Evolutionary conservation across 139 green algal genomes (phyloP), one percentile per base, ranked within the genome.

Genomic region (Auxenochlorella protothecoides): DNA sequence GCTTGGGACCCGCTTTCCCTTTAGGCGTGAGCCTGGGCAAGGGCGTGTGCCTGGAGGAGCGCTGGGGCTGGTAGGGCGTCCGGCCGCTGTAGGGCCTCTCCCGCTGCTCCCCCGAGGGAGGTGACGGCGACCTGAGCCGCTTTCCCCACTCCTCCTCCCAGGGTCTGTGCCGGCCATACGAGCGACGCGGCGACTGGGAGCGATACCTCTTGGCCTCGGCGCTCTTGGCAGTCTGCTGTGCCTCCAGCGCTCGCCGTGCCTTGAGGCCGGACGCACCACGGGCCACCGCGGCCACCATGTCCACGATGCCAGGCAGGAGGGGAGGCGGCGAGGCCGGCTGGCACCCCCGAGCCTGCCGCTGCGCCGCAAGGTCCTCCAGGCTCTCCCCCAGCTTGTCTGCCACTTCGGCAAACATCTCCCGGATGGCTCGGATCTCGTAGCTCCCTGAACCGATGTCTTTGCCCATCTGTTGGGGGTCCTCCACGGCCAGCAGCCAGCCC

Each of bases 381-480:
- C 69, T 63, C 53, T 82, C 78, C 5, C 74, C 78, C 69, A 84
- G 72, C 66, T 53, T 51, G 55, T 74, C 67, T 27, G 79, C 79
- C 3, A 72, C 74, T 14, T 27, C 27, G 9, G 62, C 55, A 68
- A 84, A 84, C 6, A 44, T 10, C 2, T 55, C 72, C 57, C 66
- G 68, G 27, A 85, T 74, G 53, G 68, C 69, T 3, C 57, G 16
- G 53, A 89, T 86, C 54, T 66, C 68, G 61, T 66, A 86, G 14
- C 74, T 74, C 64, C 83, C 84, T 27, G 66, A 62, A 53, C 74
- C 81, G 6, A 89, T 85, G 74, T 89, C 84, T 68, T 72, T 81
- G 57, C 82, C 84, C 11, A 72, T 55, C 57, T 89, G 74, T 62
- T 89, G 81, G 3, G 84, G 84, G 63, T 89, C 84, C 69, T 89